Percentiles rank a stretch among this genome's conserved stretches.
phyloP scores from a whole-genome alignment of 2,329 filamentous ascomycete species.

The Claviceps sorghi region DNA sequence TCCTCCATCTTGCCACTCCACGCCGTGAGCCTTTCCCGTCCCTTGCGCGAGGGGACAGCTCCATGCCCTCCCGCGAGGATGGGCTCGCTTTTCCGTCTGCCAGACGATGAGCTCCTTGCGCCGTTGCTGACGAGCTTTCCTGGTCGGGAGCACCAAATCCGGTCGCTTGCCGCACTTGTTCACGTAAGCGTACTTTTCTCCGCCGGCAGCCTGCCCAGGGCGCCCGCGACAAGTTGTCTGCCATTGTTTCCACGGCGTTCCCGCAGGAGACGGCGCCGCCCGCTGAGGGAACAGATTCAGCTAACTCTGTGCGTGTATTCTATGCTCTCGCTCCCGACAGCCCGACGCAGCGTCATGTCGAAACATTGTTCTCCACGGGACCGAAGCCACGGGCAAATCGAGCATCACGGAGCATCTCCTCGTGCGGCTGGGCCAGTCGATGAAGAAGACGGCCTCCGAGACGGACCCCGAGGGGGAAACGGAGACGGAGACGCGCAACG shows the following conservation, averaged over 20 bases:
- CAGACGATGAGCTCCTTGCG: constrained; percentile 34
- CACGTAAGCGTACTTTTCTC: too few relatives aligned
- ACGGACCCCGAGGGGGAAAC: background rate
- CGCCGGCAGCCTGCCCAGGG: too few relatives aligned
- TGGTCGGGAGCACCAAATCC: constrained; percentile 44
- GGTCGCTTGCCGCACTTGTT: constrained; percentile 40
- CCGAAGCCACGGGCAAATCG: constrained; percentile 77
- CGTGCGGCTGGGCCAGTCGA: constrained; percentile 10
- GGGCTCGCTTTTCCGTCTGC: constrained; percentile 32
- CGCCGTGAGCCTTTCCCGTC: too few relatives aligned
- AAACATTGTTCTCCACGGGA: constrained; percentile 68
- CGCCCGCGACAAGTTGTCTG: too few relatives aligned
- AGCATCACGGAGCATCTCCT: constrained; percentile 44
- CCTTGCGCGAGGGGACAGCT: background rate
- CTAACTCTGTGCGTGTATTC: background rate
- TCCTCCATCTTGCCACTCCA: background rate
- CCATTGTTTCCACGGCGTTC: background rate
- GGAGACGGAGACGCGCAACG: background rate
- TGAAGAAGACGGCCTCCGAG: constrained; percentile 6
- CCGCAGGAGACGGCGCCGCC: background rate
- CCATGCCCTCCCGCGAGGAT: constrained; percentile 11
- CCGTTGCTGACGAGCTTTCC: constrained; percentile 35
- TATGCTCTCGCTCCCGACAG: constrained; percentile 23
- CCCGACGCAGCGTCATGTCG: constrained; percentile 53
- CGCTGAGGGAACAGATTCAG: background rate